phyloP scores from a whole-genome alignment of 495 filamentous ascomycete species.

The Delitschia confertaspora region DNA sequence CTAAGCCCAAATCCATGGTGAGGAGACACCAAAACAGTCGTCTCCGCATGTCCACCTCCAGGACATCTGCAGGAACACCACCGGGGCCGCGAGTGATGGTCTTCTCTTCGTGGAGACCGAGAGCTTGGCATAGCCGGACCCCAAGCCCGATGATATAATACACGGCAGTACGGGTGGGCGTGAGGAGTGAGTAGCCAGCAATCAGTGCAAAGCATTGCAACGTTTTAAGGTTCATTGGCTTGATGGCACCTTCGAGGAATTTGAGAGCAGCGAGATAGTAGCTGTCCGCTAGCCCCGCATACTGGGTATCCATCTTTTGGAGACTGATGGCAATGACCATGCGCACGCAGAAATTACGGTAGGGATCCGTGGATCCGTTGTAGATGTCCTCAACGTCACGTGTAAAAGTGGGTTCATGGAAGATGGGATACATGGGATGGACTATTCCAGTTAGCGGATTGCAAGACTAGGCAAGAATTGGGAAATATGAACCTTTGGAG shows the following conservation, averaged over 20 bases:
- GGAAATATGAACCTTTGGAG: slow-evolving; percentile 54
- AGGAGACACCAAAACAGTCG: slow-evolving; percentile 77
- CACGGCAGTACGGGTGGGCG: slow-evolving; percentile 77
- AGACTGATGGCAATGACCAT: slow-evolving; percentile 89
- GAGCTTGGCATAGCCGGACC: slow-evolving; percentile 73
- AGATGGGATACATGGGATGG: slow-evolving; percentile 71
- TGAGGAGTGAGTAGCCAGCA: slow-evolving; percentile 83
- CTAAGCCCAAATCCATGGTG: slow-evolving; percentile 78
- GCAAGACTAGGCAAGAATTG: not conserved
- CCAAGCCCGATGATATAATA: slow-evolving; percentile 88
- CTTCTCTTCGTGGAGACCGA: slow-evolving; percentile 76
- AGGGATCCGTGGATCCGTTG: slow-evolving; percentile 61
- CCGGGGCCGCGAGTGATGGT: slow-evolving; percentile 48
- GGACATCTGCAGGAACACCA: slow-evolving; percentile 42
- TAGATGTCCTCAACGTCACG: slow-evolving; percentile 72
- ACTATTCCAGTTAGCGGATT: slow-evolving; percentile 40
- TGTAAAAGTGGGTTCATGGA: slow-evolving; percentile 76
- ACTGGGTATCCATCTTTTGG: slow-evolving; percentile 73
- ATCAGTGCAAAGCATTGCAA: slow-evolving; percentile 85
- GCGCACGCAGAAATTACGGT: slow-evolving; percentile 74
- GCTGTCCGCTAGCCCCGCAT: slow-evolving; percentile 78
- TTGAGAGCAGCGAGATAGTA: slow-evolving; percentile 83
- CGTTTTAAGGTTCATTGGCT: slow-evolving; percentile 72
- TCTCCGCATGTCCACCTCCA: slow-evolving; percentile 80
- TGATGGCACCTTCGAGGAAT: slow-evolving; percentile 66